Conservation (phyloP, 2,329 filamentous ascomycete genomes). For the Karstenula rhodostoma region DNA sequence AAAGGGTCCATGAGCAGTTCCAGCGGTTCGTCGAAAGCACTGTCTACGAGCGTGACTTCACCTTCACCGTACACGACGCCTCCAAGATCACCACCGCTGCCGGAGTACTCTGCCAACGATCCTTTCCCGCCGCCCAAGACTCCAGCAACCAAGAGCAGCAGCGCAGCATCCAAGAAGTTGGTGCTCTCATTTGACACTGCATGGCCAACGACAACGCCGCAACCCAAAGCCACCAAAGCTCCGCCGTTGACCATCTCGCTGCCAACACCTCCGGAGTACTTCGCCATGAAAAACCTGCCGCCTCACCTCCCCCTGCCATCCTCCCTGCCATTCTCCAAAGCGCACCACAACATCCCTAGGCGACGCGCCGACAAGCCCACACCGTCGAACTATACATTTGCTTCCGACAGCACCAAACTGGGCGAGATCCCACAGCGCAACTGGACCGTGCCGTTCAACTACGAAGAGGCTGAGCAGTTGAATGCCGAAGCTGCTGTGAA, state of each 20-base stretch:
- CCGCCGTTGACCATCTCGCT: slow-evolving; percentile 13
- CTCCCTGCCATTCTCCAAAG: slow-evolving; percentile 24
- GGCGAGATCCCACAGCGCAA: slow-evolving; percentile 58
- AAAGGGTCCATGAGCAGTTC: slow-evolving; percentile 32
- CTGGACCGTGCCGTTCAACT: slow-evolving; percentile 55
- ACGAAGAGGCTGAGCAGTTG: slow-evolving; percentile 51
- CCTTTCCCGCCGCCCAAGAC: slow-evolving; percentile 19
- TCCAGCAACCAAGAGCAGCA: slow-evolving; percentile 11
- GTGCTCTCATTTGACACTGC: slow-evolving; percentile 33
- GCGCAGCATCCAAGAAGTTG: slow-evolving; percentile 22
- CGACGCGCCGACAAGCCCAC: slow-evolving; percentile 42
- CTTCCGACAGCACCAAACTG: slow-evolving; percentile 57
- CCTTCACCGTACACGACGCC: slow-evolving; percentile 35
- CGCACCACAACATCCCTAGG: slow-evolving; percentile 32
- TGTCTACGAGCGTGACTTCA: slow-evolving; percentile 30
- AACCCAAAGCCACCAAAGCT: slow-evolving; percentile 24
- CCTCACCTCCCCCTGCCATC: slow-evolving; percentile 25
- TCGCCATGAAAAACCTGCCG: slow-evolving; percentile 22
- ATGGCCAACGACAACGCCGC: slow-evolving; percentile 35
- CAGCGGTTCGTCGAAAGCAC: slow-evolving; percentile 31
- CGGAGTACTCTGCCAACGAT: slow-evolving; percentile 25
- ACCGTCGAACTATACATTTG: slow-evolving; percentile 53
- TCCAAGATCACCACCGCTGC: slow-evolving; percentile 20
- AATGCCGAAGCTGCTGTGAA: slow-evolving; percentile 49
- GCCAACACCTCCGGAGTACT: slow-evolving; percentile 13